A percentile compares a stretch with the other conserved stretches of the same genome.
Conservation (phyloP, 2,329 filamentous ascomycete genomes). For the Orbilia ellipsospora region DNA sequence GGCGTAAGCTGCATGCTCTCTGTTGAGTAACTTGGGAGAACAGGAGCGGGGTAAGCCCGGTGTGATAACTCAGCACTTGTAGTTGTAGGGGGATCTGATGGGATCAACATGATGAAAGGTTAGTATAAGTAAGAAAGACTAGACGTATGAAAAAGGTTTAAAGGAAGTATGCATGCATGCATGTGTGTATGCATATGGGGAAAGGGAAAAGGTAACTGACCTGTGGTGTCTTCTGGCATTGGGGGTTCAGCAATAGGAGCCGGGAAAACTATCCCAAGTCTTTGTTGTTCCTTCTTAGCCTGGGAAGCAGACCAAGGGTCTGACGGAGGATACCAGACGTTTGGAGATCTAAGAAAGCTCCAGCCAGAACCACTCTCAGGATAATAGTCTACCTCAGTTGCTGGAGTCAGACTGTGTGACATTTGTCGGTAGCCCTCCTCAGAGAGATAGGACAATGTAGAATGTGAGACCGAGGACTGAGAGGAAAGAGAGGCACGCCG, state of each 20-base stretch:
- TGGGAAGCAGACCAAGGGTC: conserved; percentile 45
- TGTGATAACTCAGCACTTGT: conserved; percentile 35
- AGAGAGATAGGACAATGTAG: conserved; percentile 51
- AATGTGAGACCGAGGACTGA: conserved; percentile 54
- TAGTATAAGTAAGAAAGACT: conserved; percentile 22
- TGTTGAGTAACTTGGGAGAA: conserved; percentile 53
- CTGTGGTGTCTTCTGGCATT: conserved; percentile 47
- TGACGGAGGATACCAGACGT: conserved; percentile 52
- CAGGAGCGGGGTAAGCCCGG: conserved; percentile 49
- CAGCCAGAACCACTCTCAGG: conserved; percentile 50
- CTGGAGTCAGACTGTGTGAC: conserved; percentile 54
- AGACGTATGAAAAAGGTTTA: too few relatives aligned
- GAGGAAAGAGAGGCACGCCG: conserved; percentile 50
- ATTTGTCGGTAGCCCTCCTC: conserved; percentile 49
- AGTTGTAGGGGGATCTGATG: conserved; percentile 31
- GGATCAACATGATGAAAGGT: conserved; percentile 28
- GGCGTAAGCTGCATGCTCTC: conserved; percentile 53
- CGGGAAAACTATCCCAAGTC: conserved; percentile 48
- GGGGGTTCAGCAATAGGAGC: conserved; percentile 32
- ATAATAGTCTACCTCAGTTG: conserved; percentile 53
- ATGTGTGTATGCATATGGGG: neutral
- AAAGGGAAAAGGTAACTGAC: conserved; percentile 21
- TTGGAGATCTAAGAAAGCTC: conserved; percentile 53
- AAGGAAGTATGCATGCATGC: too few relatives aligned
- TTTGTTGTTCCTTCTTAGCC: conserved; percentile 49